These are phyloP conservation scores for Nicotiana tabacum DNA, from an alignment of 257 asterid genomes.

Conservation along the genomic window DNA sequence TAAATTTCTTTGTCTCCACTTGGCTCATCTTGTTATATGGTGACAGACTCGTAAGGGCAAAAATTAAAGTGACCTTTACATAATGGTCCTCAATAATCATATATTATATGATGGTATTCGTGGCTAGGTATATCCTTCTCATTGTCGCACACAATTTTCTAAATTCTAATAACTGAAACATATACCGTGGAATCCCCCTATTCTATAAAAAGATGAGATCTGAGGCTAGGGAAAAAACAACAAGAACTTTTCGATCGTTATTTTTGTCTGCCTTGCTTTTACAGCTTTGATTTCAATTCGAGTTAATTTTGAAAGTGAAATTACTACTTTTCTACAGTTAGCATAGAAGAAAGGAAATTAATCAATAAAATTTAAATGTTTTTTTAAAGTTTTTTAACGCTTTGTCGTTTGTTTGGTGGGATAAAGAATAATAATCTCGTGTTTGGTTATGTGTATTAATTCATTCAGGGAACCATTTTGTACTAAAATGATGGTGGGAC, in stretches of 20 bases:
- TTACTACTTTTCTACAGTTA: not conserved
- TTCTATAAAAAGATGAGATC: not conserved
- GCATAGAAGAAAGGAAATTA: not conserved
- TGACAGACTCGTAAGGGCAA: not conserved
- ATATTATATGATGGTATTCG: not conserved
- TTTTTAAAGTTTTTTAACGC: too few relatives aligned
- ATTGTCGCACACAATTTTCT: not conserved
- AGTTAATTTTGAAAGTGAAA: not conserved
- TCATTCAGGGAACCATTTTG: too few relatives aligned
- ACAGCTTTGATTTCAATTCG: not conserved
- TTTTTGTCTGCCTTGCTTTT: not conserved
- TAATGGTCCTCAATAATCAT: not conserved
- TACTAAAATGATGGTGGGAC: too few relatives aligned
- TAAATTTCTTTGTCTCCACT: not conserved
- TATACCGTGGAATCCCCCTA: not conserved
- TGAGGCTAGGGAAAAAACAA: not conserved
- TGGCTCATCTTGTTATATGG: slow-evolving; percentile 2
- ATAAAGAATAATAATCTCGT: too few relatives aligned
- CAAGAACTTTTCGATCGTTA: not conserved
- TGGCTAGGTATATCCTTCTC: not conserved
- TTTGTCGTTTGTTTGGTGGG: too few relatives aligned
- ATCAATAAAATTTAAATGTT: too few relatives aligned
- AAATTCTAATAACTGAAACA: not conserved
- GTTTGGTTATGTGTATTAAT: too few relatives aligned
- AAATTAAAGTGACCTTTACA: not conserved